phyloP scores from a whole-genome alignment of 2,329 filamentous ascomycete genomes.

The Rhynchosporium graminicola region DNA sequence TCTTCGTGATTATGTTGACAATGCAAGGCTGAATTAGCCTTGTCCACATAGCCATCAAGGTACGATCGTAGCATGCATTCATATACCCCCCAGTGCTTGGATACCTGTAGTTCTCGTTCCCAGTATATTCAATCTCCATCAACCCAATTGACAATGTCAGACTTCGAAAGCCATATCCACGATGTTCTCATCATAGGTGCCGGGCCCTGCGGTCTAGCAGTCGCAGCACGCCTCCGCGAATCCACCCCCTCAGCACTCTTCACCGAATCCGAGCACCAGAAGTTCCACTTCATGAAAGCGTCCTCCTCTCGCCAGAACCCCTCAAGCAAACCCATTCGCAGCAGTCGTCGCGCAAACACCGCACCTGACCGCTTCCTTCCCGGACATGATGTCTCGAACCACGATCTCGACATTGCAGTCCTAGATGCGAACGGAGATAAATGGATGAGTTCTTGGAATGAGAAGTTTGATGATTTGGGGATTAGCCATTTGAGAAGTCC shows the following conservation, averaged over 20 bases:
- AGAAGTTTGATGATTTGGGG: constrained; percentile 65
- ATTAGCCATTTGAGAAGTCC: constrained; percentile 75
- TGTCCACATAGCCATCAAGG: constrained; percentile 22
- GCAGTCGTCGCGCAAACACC: constrained; percentile 41
- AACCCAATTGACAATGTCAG: constrained; percentile 11
- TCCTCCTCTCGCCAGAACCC: constrained; percentile 15
- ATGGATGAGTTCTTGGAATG: constrained; percentile 74
- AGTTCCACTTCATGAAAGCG: constrained; percentile 71
- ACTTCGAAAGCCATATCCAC: constrained; percentile 43
- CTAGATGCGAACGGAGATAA: constrained; percentile 63
- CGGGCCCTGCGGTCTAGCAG: constrained; percentile 73
- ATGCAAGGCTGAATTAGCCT: constrained; percentile 13
- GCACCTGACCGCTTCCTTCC: constrained; percentile 39
- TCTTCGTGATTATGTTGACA: constrained; percentile 1
- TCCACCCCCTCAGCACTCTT: constrained; percentile 76
- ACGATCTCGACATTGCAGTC: constrained; percentile 53
- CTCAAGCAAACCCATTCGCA: constrained; percentile 41
- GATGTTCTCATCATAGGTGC: constrained; percentile 67
- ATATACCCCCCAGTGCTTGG: constrained; percentile 3
- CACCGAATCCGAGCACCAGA: constrained; percentile 78
- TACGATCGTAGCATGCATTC: constrained; percentile 6
- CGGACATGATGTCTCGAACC: constrained; percentile 24
- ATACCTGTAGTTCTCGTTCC: neutral
- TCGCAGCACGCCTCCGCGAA: constrained; percentile 71
- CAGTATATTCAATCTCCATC: neutral